Base-by-base conservation (phyloP, 2,329 filamentous ascomycete genomes). In the Venturia nashicola region DNA sequence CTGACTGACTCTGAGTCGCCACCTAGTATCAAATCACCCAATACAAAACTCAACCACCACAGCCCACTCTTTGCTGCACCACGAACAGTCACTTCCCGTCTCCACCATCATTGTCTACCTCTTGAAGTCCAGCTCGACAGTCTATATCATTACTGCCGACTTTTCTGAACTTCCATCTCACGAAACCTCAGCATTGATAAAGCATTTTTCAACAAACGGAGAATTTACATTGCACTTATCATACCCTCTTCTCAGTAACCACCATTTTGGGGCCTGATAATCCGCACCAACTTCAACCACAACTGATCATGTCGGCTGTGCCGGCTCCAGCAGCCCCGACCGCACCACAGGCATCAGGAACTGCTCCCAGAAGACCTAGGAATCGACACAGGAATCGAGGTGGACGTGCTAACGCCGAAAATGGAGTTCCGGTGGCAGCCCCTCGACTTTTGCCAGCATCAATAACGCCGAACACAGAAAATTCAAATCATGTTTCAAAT, bases 51-150 rank as follows among this genome's bases (percentile, higher is more conserved):
- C 14, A 60, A 60, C n/a, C 59, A 60, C 34, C 20, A 40, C 57
- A 39, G 9, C 57, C n/a, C 57, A 18, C 8, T 63, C 42, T 51
- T 64, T 61, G 34, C 59, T 27, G 46, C 64, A 32, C 34, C 23
- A 8, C 57, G 23, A 16, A 59, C 57, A 60, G 20, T 40, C 36
- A 32, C 36, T 60, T 60, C n/a, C 14, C 12, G 16, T 16, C 34
- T 59, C 18, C 11, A 40, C 40, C 4, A 9, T 18, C 36, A 42
- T 27, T 12, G 57, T 40, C 23, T 42, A 23, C 5, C 7, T 43
- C 27, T 43, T 43, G 36, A 60, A 60, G 57, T 11, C 57, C 12
- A 18, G 51, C 51, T 60, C 36, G 57, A 27, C 57, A 43, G 54
- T 42, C 20, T 36, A 60, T 43, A 20, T 40, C 12, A 36, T 9